Evolutionary conservation across 305 asterid genomes (phyloP), one percentile per base, ranked within the genome.

Genomic region (Salvia sclarea): DNA sequence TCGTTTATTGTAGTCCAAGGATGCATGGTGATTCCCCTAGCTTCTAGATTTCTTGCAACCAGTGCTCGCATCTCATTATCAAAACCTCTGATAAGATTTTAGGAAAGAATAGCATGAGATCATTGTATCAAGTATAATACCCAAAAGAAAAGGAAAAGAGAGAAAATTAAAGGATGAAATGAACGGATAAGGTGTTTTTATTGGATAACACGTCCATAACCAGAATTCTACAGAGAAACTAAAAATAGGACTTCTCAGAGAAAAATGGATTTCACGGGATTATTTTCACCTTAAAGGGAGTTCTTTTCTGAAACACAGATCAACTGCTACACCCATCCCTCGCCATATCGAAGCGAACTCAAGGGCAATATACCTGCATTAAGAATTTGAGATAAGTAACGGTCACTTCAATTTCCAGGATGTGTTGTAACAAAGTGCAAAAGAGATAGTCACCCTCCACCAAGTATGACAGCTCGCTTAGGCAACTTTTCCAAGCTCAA

Each of bases 311-410:
- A 84, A 93, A 68, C 73, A 83, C 44, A 93, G 78, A 76, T 93
- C 87, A 52, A 90, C 97, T 2, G 82, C 62, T 33, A 85, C 90
- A 52, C 98, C 98, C 96, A 93, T 90, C 45, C 98, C 98, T 50
- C 96, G 85, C 98, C 98, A 93, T 80, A 93, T 93, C 44, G 98
- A 93, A 76, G 98, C 98, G 81, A 93, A 93, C 87, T 93, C 98
- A 70, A 93, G 95, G 62, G 97, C 90, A 81, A 93, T 90, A 45
- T 93, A 93, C 83, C 98, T 92, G 58, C 54, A 71, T 66, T 59
- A 0, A 8, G 16, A 61, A 53, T 72, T 65, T 66, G 10, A 22
- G 24, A 72, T 59, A 47, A 61, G 65, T 30, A 41, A 52, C 31
- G 33, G 40, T 53, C 70, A 43, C 33, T 40, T n/a, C 11, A 43